A percentile compares a stretch with the other conserved stretches of the same genome.
These are phyloP conservation scores for Phylloporus arenicola DNA, from an alignment of 768 basidiomycete genomes.

Conservation along the genomic window DNA sequence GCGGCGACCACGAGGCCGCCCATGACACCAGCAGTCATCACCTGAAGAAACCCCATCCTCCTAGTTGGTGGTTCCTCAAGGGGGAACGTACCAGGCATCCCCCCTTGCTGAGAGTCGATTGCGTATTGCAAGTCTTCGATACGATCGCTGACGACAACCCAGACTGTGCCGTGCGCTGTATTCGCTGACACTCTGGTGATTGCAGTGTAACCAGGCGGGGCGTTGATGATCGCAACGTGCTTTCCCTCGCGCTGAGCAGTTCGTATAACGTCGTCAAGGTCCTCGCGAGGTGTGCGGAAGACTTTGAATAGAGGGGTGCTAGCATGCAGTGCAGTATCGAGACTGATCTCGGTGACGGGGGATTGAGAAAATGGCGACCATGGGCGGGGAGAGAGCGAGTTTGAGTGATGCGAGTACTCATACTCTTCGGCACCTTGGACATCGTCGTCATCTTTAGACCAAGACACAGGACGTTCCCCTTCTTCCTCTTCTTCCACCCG, in stretches of 20 bases:
- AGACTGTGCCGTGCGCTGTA: slow-evolving; percentile 19
- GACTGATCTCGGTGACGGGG: slow-evolving; percentile 19
- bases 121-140: slow-evolving; percentile 31
- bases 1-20: slow-evolving; percentile 28
- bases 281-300: slow-evolving; percentile 28
- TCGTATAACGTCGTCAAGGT: slow-evolving; percentile 21
- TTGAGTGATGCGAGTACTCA: slow-evolving; percentile 12
- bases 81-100: slow-evolving; percentile 30
- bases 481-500: slow-evolving; percentile 12
- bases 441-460: slow-evolving; percentile 6
- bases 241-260: slow-evolving; percentile 30
- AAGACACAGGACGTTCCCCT: slow-evolving; percentile 4
- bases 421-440: slow-evolving; percentile 4
- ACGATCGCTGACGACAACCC: slow-evolving; percentile 30
- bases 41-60: slow-evolving; percentile 28
- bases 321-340: slow-evolving; percentile 22
- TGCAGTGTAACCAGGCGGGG: slow-evolving; percentile 24
- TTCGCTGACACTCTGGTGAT: slow-evolving; percentile 16
- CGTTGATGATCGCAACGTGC: slow-evolving; percentile 24
- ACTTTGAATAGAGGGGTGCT: slow-evolving; percentile 33
- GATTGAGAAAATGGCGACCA: slow-evolving; percentile 27
- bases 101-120: slow-evolving; percentile 26
- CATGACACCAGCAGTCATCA: slow-evolving; percentile 28
- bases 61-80: slow-evolving; percentile 12
- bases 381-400: slow-evolving; percentile 20